These are phyloP conservation scores for Acacia acuminata DNA, from an alignment of 306 rosid genomes.

Conservation along the genomic window DNA sequence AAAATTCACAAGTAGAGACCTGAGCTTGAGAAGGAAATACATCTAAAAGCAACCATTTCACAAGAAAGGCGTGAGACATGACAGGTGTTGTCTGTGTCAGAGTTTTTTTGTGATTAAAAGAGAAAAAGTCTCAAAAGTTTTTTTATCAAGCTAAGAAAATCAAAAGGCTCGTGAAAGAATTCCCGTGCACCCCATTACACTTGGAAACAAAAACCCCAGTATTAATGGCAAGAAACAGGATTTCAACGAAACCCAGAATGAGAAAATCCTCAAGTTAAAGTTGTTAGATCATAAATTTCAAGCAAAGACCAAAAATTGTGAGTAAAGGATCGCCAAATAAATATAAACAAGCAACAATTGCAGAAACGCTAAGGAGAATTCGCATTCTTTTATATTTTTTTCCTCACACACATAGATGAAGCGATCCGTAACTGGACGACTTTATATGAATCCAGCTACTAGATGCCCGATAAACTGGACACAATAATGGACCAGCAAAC, in stretches of 20 bases:
- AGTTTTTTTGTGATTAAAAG: slow-evolving; percentile 36
- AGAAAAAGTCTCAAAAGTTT: slow-evolving; percentile 38
- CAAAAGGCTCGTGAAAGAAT: slow-evolving; percentile 26
- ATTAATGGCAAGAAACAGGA: slow-evolving; percentile 32
- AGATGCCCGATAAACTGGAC: background rate
- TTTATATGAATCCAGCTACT: background rate
- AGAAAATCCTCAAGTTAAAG: slow-evolving; percentile 31
- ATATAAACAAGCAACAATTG: slow-evolving; percentile 48
- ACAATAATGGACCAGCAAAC: background rate
- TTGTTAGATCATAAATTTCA: slow-evolving; percentile 27
- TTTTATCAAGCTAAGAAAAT: slow-evolving; percentile 33
- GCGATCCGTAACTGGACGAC: background rate
- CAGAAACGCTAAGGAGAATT: slow-evolving; percentile 38
- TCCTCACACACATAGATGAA: background rate
- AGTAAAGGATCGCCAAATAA: slow-evolving; percentile 54
- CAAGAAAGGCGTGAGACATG: slow-evolving; percentile 71
- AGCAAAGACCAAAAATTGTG: slow-evolving; percentile 34
- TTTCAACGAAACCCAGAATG: slow-evolving; percentile 27
- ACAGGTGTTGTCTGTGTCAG: slow-evolving; percentile 50
- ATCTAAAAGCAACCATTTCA: slow-evolving; percentile 52
- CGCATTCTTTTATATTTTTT: background rate
- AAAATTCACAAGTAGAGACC: slow-evolving; percentile 38
- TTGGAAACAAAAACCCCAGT: slow-evolving; percentile 19
- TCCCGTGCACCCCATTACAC: slow-evolving; percentile 41
- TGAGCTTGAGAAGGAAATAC: slow-evolving; percentile 38